A percentile compares a stretch with the other conserved stretches of the same genome.
Evolutionary conservation across 148 eudicot species (phyloP).

Genomic region (Simmondsia chinensis): DNA sequence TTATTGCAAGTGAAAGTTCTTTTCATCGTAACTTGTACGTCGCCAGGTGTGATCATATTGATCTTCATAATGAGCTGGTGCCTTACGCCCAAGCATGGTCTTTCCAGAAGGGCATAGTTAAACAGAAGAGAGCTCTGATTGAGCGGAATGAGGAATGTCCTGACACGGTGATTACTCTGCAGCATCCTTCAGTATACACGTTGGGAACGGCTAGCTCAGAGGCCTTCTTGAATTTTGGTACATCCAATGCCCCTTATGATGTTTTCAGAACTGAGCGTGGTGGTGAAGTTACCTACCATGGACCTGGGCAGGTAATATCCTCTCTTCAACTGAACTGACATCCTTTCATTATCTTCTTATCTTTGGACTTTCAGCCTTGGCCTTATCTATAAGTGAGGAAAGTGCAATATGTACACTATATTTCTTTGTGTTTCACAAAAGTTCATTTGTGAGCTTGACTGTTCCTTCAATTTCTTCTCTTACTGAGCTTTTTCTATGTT

Average conservation of each 20-base stretch:
- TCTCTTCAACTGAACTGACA: not conserved
- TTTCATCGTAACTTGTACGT: too few relatives aligned
- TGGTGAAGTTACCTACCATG: slow-evolving; percentile 99
- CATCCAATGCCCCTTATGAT: slow-evolving; percentile 49
- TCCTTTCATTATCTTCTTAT: not conserved
- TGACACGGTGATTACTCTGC: slow-evolving; percentile 64
- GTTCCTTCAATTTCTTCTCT: too few relatives aligned
- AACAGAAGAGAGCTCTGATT: slow-evolving; percentile 47
- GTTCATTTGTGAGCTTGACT: too few relatives aligned
- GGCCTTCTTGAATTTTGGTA: slow-evolving; percentile 55
- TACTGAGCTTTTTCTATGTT: too few relatives aligned
- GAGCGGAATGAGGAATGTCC: slow-evolving; percentile 39
- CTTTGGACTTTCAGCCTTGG: too few relatives aligned
- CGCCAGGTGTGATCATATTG: slow-evolving; percentile 69
- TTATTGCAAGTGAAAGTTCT: too few relatives aligned
- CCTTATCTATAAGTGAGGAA: too few relatives aligned
- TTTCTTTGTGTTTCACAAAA: too few relatives aligned
- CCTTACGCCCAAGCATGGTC: slow-evolving; percentile 79
- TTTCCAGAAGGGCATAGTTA: slow-evolving; percentile 70
- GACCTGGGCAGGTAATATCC: slow-evolving; percentile 84
- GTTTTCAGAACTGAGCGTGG: slow-evolving; percentile 81
- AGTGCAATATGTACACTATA: too few relatives aligned
- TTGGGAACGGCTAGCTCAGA: slow-evolving; percentile 85
- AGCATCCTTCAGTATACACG: slow-evolving; percentile 87
- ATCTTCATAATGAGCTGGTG: slow-evolving; percentile 56